Conservation (phyloP, 2,329 filamentous ascomycete species). For the Aureobasidium zeae region DNA sequence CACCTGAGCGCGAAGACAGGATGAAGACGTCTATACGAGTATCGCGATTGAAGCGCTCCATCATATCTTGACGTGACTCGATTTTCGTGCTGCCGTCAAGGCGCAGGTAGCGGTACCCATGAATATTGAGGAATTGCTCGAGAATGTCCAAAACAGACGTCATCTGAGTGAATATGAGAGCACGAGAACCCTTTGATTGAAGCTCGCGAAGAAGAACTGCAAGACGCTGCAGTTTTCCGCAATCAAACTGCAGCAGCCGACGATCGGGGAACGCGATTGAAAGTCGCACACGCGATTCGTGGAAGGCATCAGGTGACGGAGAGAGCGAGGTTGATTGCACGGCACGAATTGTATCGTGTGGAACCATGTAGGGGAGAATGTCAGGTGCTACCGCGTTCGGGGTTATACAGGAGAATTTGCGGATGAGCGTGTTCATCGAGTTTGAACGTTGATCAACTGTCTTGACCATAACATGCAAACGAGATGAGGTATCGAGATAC, state of each 20-base stretch:
- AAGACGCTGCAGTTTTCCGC: constrained; percentile 86
- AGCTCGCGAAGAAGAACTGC: constrained; percentile 78
- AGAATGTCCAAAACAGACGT: constrained; percentile 96
- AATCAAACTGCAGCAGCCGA: constrained; percentile 92
- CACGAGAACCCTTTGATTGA: constrained; percentile 82
- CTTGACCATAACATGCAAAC: constrained; percentile 59
- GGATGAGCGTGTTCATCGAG: constrained; percentile 63
- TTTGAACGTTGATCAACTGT: constrained; percentile 65
- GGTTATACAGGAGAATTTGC: constrained; percentile 86
- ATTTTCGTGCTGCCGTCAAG: constrained; percentile 95
- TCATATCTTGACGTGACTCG: constrained; percentile 88
- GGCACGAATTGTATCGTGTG: constrained; percentile 35
- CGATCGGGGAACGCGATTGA: constrained; percentile 97
- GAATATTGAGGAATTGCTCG: constrained; percentile 95
- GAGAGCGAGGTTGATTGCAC: constrained; percentile 31
- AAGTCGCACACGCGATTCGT: constrained; percentile 82
- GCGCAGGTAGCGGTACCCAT: constrained; percentile 91
- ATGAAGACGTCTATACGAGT: constrained; percentile 90
- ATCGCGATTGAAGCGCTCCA: constrained; percentile 88
- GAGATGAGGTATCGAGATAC: constrained; percentile 61
- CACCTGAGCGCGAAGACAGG: constrained; percentile 85
- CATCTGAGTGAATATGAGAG: constrained; percentile 98
- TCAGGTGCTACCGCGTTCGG: constrained; percentile 79
- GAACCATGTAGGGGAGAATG: constrained; percentile 51
- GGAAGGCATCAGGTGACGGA: constrained; percentile 63